Evolutionary conservation across 352 stramenopile genomes (phyloP).

Genomic region (Pythium oligandrum): DNA sequence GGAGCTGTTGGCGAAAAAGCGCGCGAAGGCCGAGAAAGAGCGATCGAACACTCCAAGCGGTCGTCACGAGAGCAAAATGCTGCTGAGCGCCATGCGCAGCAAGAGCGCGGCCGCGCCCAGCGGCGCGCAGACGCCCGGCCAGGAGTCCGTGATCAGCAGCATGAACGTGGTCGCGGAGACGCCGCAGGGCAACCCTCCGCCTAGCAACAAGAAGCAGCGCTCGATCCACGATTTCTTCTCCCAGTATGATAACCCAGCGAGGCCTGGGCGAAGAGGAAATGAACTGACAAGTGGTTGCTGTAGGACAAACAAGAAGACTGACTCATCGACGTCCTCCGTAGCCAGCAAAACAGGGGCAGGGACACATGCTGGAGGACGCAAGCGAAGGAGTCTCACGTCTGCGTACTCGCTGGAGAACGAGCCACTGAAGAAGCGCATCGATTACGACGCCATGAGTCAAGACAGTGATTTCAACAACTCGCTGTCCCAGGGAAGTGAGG

Average conservation of each 20-base stretch:
- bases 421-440: constrained; percentile 61
- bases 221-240: constrained; percentile 86
- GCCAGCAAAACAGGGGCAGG: no score
- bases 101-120: constrained; percentile 1
- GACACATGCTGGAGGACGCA: constrained; percentile 6
- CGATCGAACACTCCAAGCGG: not conserved
- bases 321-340: no score
- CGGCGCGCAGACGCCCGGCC: not conserved
- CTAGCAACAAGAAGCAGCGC: constrained; percentile 62
- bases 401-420: constrained; percentile 26
- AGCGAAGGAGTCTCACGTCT: constrained; percentile 15
- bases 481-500: constrained; percentile 41
- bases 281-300: no score
- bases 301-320: no score
- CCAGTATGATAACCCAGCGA: constrained; percentile 20
- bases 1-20: not conserved
- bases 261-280: not conserved
- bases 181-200: constrained; percentile 7
- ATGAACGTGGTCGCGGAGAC: constrained; percentile 22
- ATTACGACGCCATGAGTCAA: constrained; percentile 54
- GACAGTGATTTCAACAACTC: constrained; percentile 33
- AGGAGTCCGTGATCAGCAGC: not conserved
- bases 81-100: constrained; percentile 14
- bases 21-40: not conserved
- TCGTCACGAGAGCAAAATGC: constrained; percentile 1